Percentiles rank a stretch among this genome's conserved stretches.
Conservation (phyloP, 306 rosid species). For the Vigna angularis region DNA sequence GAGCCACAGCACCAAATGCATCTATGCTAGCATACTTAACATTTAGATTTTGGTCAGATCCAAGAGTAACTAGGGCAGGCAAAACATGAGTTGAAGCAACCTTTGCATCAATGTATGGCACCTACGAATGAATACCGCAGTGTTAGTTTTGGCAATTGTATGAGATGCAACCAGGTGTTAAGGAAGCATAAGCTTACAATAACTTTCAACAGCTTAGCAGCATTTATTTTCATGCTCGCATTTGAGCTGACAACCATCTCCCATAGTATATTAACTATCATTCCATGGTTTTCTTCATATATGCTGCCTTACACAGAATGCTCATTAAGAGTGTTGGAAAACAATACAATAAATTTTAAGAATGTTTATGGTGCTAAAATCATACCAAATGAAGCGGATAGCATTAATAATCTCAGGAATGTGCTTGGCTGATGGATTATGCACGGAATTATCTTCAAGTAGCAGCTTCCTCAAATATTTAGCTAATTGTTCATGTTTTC, state of each 20-base stretch:
- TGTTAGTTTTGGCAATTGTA: conserved; percentile 40
- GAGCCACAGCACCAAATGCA: conserved; percentile 96
- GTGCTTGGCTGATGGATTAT: conserved; percentile 60
- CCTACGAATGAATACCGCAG: conserved; percentile 53
- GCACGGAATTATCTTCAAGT: conserved; percentile 65
- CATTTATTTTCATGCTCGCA: conserved; percentile 77
- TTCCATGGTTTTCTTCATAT: conserved; percentile 70
- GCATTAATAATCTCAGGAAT: conserved; percentile 81
- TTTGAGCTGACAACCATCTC: conserved; percentile 97
- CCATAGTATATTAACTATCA: conserved; percentile 90
- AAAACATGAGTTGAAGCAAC: conserved; percentile 90
- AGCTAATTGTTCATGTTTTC: conserved; percentile 63
- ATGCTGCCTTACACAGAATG: conserved; percentile 70
- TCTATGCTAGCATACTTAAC: conserved; percentile 97
- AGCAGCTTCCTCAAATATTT: conserved; percentile 82
- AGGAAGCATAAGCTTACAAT: conserved; percentile 63
- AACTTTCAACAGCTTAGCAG: conserved; percentile 84
- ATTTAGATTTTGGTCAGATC: conserved; percentile 85
- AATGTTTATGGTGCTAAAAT: conserved; percentile 34
- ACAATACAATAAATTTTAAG: conserved; percentile 25
- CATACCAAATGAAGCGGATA: conserved; percentile 91
- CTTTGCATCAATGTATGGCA: conserved; percentile 87
- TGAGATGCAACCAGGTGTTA: conserved; percentile 45
- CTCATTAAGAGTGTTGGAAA: conserved; percentile 31
- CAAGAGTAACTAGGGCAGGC: conserved; percentile 96